Base-by-base conservation (phyloP, 164 flowering plant species). In the Amborella trichopoda region DNA sequence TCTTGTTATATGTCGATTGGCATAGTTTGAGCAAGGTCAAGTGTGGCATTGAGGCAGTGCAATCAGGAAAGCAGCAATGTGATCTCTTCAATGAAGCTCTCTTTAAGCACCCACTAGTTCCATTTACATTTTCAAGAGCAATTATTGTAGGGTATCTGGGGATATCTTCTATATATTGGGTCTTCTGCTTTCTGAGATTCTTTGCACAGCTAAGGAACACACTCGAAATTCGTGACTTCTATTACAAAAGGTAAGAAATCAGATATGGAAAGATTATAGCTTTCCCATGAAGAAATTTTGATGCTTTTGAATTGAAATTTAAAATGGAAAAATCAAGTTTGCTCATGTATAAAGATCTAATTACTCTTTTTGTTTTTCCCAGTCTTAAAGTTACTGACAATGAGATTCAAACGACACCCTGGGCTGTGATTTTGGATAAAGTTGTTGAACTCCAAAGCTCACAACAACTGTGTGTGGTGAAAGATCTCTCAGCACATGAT, bases 41-140 rank as follows among this genome's bases (percentile, higher is more conserved):
- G 62, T 93, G 99, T 70, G 99, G 99, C 44, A 84, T 93, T 66
- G 90, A 82, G 66, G 99, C 99, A 5, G 91, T 88, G 57, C 96
- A 77, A 56, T 88, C 96, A 37, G 99, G 99, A 53, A 81, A 65
- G 34, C 84, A 78, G 65, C 94, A 91, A 1, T 93, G 99, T 55
- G 95, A 93, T 73, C 75, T 93, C 57, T 68, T 80, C 27, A 73
- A 81, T 58, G 96, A 88, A 65, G 95, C 95, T 49, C 68, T 93
- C 52, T 83, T 79, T 59, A 55, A 54, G 50, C 94, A 88, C 52
- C 99, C 99, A 22, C 64, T 93, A 55, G 74, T 74, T 23, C 99
- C 96, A 18, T 61, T 93, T 26, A 82, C 96, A 23, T 68, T 83
- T 58, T 55, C 77, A 3, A 93, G 72, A 52, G 80, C 73, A 43